Evolutionary conservation across 2,329 filamentous ascomycete species (phyloP).

Genomic region (Fusarium sp.): DNA sequence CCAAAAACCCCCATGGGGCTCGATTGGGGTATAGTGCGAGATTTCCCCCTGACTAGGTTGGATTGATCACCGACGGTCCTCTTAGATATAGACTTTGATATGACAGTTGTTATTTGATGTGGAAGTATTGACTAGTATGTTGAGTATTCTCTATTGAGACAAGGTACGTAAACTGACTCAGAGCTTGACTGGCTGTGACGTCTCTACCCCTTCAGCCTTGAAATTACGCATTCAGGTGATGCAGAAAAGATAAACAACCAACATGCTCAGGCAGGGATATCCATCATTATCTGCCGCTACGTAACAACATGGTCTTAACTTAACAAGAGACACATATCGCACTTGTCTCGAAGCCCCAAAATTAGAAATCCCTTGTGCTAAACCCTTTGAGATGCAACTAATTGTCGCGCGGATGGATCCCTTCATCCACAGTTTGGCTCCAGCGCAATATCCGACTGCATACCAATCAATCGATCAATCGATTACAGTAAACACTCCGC

Average conservation of each 20-base stretch:
- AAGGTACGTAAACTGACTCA: conserved; percentile 14
- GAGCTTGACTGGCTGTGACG: neutral
- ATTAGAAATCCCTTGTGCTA: conserved; percentile 19
- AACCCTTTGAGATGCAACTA: conserved; percentile 23
- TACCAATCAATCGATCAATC: conserved; percentile 23
- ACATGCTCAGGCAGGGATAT: neutral
- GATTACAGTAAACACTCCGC: conserved; percentile 11
- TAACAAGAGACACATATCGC: conserved; percentile 2
- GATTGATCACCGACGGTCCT: neutral
- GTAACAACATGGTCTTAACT: neutral
- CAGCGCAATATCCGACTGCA: conserved; percentile 33
- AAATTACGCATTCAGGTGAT: conserved; percentile 6
- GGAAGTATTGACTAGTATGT: neutral
- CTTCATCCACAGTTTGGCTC: conserved; percentile 28
- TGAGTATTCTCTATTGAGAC: conserved; percentile 9
- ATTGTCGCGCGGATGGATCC: conserved; percentile 21
- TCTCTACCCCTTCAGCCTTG: neutral
- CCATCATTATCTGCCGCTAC: conserved; percentile 1
- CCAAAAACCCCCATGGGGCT: conserved; percentile 12
- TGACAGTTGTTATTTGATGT: conserved; percentile 1
- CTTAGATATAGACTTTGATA: neutral
- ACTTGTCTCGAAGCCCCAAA: conserved; percentile 11
- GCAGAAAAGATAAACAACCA: neutral
- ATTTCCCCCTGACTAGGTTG: conserved; percentile 22
- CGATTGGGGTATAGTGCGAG: conserved; percentile 24